Evolutionary conservation across 345 rosid species (phyloP).

Genomic region (Trapa incisa): DNA sequence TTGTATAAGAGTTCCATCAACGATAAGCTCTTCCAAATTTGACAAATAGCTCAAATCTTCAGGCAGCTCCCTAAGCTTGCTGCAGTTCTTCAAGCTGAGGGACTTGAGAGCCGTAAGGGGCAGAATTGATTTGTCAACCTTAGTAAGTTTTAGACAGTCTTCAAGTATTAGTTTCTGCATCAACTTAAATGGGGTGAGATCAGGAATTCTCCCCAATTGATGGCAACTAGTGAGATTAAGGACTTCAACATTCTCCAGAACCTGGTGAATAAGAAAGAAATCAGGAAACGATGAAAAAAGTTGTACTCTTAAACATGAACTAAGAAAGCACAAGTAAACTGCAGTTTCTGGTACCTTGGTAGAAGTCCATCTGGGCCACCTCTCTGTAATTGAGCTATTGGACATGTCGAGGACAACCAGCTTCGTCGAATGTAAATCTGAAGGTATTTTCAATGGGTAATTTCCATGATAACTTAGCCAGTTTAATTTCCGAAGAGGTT

Average conservation of each 20-base stretch:
- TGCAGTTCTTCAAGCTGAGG: neutral
- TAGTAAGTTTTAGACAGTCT: neutral
- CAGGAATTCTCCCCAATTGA: neutral
- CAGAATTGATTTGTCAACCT: neutral
- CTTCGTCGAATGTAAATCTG: neutral
- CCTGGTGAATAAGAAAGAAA: neutral
- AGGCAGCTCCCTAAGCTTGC: fast-evolving
- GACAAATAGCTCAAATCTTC: neutral
- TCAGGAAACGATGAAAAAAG: too few relatives aligned
- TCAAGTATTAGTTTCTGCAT: neutral
- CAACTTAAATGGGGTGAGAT: neutral
- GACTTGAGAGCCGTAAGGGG: neutral
- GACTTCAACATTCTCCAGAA: too few relatives aligned
- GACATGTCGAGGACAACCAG: conserved; percentile 7
- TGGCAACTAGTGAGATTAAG: neutral
- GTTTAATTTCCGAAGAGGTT: neutral
- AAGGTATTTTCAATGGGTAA: neutral
- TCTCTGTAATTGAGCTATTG: neutral
- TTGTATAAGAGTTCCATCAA: neutral
- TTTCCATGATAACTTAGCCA: conserved; percentile 5
- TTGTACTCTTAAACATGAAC: fast-evolving
- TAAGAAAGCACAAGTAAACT: too few relatives aligned
- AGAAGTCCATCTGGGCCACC: conserved; percentile 2
- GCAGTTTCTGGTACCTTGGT: too few relatives aligned
- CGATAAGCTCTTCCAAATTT: neutral